Conservation (phyloP, 148 eudicot genomes). For the Vaccinium darrowii region DNA sequence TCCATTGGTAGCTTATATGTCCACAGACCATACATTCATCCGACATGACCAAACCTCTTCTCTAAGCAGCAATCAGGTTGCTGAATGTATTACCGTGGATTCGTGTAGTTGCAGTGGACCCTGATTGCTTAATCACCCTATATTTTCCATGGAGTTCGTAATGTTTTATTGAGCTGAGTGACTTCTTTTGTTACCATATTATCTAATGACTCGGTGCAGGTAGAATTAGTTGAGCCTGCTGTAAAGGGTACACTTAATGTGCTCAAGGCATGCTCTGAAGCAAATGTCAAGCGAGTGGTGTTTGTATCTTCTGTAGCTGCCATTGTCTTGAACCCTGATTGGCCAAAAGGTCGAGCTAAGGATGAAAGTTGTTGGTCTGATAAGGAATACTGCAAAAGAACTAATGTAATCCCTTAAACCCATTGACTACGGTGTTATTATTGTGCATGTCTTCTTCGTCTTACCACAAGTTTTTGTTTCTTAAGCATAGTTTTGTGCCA, state of each 20-base stretch:
- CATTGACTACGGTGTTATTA: background rate
- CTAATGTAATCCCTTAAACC: slow-evolving; percentile 30
- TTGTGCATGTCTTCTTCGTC: background rate
- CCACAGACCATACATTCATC: background rate
- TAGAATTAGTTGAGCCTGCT: slow-evolving; percentile 49
- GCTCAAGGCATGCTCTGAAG: slow-evolving; percentile 42
- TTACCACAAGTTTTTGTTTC: background rate
- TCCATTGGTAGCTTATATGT: background rate
- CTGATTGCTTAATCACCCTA: background rate
- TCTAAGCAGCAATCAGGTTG: background rate
- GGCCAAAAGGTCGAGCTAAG: slow-evolving; percentile 36
- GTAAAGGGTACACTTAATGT: slow-evolving; percentile 51
- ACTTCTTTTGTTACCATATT: background rate
- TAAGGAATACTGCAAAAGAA: slow-evolving; percentile 42
- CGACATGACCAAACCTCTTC: background rate
- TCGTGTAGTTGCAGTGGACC: background rate
- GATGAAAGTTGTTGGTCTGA: slow-evolving; percentile 60
- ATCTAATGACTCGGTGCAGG: slow-evolving; percentile 26
- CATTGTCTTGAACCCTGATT: slow-evolving; percentile 31
- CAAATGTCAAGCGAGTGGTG: slow-evolving; percentile 40
- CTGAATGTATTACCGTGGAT: background rate
- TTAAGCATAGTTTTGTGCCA: background rate
- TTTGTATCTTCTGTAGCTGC: slow-evolving; percentile 49
- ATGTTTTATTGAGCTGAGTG: background rate
- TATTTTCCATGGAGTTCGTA: background rate